Base-by-base conservation (phyloP, 2,329 filamentous ascomycete genomes). In the Alternaria gansuensis region DNA sequence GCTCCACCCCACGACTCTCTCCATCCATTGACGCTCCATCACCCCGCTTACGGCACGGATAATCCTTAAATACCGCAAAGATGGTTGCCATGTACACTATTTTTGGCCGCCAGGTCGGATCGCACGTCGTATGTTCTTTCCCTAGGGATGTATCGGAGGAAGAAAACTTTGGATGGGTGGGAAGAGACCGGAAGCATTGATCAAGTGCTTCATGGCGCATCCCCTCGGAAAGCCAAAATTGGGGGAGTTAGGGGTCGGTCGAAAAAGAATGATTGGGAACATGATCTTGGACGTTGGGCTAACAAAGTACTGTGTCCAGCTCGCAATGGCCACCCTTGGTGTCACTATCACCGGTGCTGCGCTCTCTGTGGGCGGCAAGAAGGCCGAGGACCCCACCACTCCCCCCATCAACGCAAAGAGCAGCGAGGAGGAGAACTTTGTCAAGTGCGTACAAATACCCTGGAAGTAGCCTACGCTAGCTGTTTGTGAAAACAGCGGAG, bases 391-490 rank as follows among this genome's bases (percentile, higher is more conserved):
- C 36, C 59, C 71, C 36, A 67, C 63, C 23, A 59, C 60, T 48
- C 87, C 87, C 54, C 84, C 86, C 40, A 86, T 88, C 79, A 86
- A 87, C 73, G 87, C 87, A 52, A 80, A 81, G 71, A 88, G 84
- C 80, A 87, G 87, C 78, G 87, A 88, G 68, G 87, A 89, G 80
- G 87, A 88, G 80, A 83, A 83, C 72, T 89, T 89, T 77, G 87
- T 89, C 74, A 84, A 88, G 87, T 89, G 84, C 64, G 84, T 50
- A 43, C 44, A 48, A 29, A 48, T 17, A n/a, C 28, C 11, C 1
- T 33, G 4, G 5, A 23, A 40, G 37, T 24, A 21, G 8, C 21
- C 6, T 40, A 13, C 9, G 37, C 21, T 40, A 37, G 48, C 13
- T 40, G 34, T n/a, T 14, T 14, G 36, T n/a, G 40, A 39, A n/a